Conservation (phyloP, 306 rosid species). For the Fragaria ananassa region DNA sequence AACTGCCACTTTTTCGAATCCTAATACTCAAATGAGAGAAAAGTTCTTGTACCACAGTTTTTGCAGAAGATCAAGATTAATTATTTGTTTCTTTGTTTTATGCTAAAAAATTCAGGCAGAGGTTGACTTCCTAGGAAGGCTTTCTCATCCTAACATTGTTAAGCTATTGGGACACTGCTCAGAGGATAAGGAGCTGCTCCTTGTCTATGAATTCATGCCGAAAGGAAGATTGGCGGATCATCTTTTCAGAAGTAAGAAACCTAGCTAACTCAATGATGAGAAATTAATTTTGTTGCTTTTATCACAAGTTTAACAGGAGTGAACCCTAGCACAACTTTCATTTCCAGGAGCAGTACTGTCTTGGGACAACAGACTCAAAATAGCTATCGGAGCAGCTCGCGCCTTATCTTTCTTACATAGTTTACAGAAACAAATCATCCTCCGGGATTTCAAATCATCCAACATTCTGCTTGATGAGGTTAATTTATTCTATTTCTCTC, state of each 20-base stretch:
- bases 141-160: conserved; percentile 78
- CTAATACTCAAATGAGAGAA: too few relatives aligned
- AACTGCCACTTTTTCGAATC: not conserved
- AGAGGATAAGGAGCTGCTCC: conserved; percentile 59
- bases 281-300: not conserved
- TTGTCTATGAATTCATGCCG: conserved; percentile 18
- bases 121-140: conserved; percentile 59
- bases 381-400: conserved; percentile 73
- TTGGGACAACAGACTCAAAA: conserved; percentile 66
- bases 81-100: not conserved
- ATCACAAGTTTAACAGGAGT: not conserved
- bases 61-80: too few relatives aligned
- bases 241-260: conserved; percentile 63
- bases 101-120: conserved; percentile 43
- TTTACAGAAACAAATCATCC: conserved; percentile 59
- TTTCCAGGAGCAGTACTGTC: conserved; percentile 40
- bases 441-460: conserved; percentile 73
- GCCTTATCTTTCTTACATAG: conserved; percentile 73
- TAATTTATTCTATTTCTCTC: not conserved
- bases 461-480: conserved; percentile 82
- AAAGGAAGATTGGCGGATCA: conserved; percentile 77
- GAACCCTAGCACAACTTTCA: not conserved
- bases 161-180: conserved; percentile 65
- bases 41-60: too few relatives aligned
- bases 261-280: conserved; percentile 13